Conservation (phyloP, 2,329 filamentous ascomycete genomes). For the Aspergillus fischeri region DNA sequence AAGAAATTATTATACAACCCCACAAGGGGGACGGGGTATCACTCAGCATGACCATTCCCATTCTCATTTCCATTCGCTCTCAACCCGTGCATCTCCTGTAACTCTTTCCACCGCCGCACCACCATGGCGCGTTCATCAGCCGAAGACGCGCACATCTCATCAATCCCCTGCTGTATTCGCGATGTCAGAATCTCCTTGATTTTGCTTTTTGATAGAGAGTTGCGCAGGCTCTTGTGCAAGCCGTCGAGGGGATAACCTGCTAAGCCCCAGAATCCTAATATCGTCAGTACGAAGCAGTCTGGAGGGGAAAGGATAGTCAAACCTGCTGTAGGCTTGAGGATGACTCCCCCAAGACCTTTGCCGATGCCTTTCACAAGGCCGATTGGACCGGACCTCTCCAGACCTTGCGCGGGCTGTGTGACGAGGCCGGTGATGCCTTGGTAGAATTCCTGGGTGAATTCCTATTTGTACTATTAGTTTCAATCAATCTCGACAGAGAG, state of each 20-base stretch:
- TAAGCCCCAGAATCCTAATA: slow-evolving; percentile 25
- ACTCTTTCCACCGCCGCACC: slow-evolving; percentile 16
- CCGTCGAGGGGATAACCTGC: slow-evolving; percentile 30
- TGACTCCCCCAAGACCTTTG: slow-evolving; percentile 75
- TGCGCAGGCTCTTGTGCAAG: slow-evolving; percentile 27
- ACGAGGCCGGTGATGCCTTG: slow-evolving; percentile 78
- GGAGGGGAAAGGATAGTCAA: slow-evolving; percentile 23
- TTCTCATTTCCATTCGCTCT: neutral
- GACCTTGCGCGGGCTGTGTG: slow-evolving; percentile 69
- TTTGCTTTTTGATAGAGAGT: slow-evolving; percentile 23
- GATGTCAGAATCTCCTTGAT: slow-evolving; percentile 24
- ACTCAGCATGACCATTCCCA: neutral
- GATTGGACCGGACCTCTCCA: slow-evolving; percentile 58
- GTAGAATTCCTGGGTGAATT: slow-evolving; percentile 72
- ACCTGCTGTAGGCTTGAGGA: slow-evolving; percentile 79
- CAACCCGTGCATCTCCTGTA: neutral
- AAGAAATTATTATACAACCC: neutral
- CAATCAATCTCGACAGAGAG: neutral
- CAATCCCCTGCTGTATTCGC: slow-evolving; percentile 25
- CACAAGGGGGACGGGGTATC: neutral
- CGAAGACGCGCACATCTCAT: slow-evolving; percentile 21
- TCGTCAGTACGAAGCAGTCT: neutral
- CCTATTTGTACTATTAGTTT: slow-evolving; percentile 33
- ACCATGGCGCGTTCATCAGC: slow-evolving; percentile 20
- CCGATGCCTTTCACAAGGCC: slow-evolving; percentile 76